phyloP scores from a whole-genome alignment of 352 stramenopile species.

The Globisporangium nunn region DNA sequence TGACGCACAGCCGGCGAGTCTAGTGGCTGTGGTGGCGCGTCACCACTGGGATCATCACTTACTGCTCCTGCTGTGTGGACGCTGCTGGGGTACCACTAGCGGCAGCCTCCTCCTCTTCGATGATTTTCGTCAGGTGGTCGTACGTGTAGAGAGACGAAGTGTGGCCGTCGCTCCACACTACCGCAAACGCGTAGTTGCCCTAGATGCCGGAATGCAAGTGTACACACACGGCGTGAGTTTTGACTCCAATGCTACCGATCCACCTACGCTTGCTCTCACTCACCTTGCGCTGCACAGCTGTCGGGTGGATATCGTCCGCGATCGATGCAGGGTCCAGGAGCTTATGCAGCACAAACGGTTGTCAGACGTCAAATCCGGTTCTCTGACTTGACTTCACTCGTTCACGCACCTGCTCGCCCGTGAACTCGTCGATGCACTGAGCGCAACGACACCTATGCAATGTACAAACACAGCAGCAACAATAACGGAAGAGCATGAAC shows the following conservation, averaged over 20 bases:
- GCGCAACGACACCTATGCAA: slow-evolving; percentile 64
- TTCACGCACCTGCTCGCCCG: slow-evolving; percentile 55
- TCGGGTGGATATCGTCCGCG: slow-evolving; percentile 73
- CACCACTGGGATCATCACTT: neutral
- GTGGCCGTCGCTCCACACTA: slow-evolving; percentile 98
- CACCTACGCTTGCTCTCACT: neutral
- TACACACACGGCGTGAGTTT: neutral
- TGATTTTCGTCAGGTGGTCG: slow-evolving; percentile 64
- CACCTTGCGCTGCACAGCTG: slow-evolving; percentile 79
- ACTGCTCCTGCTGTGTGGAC: neutral
- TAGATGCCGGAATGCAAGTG: slow-evolving; percentile 27
- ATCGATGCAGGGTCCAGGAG: slow-evolving; percentile 68
- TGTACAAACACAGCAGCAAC: neutral
- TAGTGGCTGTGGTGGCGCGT: slow-evolving; percentile 2
- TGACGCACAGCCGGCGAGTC: neutral
- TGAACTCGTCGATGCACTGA: slow-evolving; percentile 86
- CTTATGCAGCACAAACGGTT: slow-evolving; percentile 15
- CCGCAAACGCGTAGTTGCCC: slow-evolving; percentile 97
- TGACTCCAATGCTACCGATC: neutral
- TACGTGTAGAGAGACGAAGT: slow-evolving; percentile 96
- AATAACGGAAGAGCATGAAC: neutral
- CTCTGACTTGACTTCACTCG: neutral
- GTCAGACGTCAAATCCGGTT: neutral
- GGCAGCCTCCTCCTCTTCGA: slow-evolving; percentile 25
- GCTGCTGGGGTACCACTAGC: neutral